phyloP scores from a whole-genome alignment of 2,329 filamentous ascomycete species.

The Trichoderma asperellum region DNA sequence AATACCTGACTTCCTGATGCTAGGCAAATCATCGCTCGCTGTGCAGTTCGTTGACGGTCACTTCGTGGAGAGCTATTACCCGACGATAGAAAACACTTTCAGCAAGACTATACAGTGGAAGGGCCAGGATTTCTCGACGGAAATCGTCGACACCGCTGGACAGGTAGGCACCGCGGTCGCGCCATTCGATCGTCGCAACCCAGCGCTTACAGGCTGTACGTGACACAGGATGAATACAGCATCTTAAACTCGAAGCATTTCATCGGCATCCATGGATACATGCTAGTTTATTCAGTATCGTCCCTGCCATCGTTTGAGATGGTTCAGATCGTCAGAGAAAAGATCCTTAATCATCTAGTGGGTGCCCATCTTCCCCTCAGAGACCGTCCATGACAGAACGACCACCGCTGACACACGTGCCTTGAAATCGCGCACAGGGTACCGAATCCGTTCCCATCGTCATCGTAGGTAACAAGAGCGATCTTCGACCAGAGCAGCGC shows the following conservation, averaged over 20 bases:
- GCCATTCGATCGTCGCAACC: neutral
- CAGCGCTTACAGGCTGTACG: neutral
- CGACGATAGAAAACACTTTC: slow-evolving; percentile 98
- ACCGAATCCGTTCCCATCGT: slow-evolving; percentile 91
- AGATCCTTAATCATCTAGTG: slow-evolving; percentile 95
- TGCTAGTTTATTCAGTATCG: slow-evolving; percentile 97
- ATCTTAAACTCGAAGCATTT: slow-evolving; percentile 99
- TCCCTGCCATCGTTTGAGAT: slow-evolving; percentile 96
- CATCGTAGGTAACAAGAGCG: slow-evolving; percentile 96
- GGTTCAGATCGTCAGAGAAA: slow-evolving; percentile 93
- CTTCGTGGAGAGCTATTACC: slow-evolving; percentile 99
- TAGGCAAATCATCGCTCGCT: slow-evolving; percentile 96
- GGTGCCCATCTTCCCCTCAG: slow-evolving; percentile 36
- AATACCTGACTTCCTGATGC: neutral
- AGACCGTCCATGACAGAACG: neutral
- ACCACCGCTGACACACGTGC: slow-evolving; percentile 2
- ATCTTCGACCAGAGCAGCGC: slow-evolving; percentile 88
- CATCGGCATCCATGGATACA: slow-evolving; percentile 98
- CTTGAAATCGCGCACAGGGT: slow-evolving; percentile 59
- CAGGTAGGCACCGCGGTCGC: slow-evolving; percentile 61
- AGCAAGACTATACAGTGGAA: slow-evolving; percentile 93
- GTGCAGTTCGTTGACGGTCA: slow-evolving; percentile 97
- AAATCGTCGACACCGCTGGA: slow-evolving; percentile 97
- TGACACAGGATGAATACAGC: slow-evolving; percentile 86
- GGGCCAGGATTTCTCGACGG: slow-evolving; percentile 89